Conservation (phyloP, 495 filamentous ascomycete genomes). For the Hyaloscypha variabilis region DNA sequence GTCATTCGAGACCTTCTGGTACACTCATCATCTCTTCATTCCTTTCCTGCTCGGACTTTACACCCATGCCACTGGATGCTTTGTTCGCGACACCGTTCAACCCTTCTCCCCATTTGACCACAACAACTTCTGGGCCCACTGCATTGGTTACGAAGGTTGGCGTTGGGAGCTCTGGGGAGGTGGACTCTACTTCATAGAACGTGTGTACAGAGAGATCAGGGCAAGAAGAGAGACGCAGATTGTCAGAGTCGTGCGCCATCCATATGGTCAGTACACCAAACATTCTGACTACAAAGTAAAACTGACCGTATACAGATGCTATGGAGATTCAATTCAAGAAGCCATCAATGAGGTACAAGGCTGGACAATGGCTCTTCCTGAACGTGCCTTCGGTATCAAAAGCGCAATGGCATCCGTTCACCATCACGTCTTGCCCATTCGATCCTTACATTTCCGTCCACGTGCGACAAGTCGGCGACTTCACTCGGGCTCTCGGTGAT, state of each 20-base stretch:
- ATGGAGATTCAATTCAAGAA: slow-evolving; percentile 98
- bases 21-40: slow-evolving; percentile 96
- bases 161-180: slow-evolving; percentile 94
- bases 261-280: slow-evolving; percentile 72
- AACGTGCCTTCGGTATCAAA: slow-evolving; percentile 86
- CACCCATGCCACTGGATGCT: slow-evolving; percentile 94
- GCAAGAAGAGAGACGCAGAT: slow-evolving; percentile 82
- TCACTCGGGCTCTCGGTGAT: slow-evolving; percentile 84
- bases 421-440: slow-evolving; percentile 97
- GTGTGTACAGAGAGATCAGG: slow-evolving; percentile 90
- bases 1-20: slow-evolving; percentile 98
- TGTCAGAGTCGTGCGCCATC: slow-evolving; percentile 90
- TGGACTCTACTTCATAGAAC: slow-evolving; percentile 81
- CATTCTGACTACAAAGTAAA: slow-evolving; percentile 6
- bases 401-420: slow-evolving; percentile 98
- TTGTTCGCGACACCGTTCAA: slow-evolving; percentile 76
- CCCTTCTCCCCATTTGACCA: slow-evolving; percentile 86
- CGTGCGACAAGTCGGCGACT: slow-evolving; percentile 95
- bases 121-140: slow-evolving; percentile 83
- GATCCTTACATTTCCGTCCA: slow-evolving; percentile 94
- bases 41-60: slow-evolving; percentile 94
- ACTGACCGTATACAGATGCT: slow-evolving; percentile 65
- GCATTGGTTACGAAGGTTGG: slow-evolving; percentile 96
- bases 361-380: slow-evolving; percentile 96
- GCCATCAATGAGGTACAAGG: slow-evolving; percentile 96